A percentile compares a stretch with the other conserved stretches of the same genome.
Evolutionary conservation across 768 basidiomycete genomes (phyloP).

Genomic region (Leccinum ochraceum): DNA sequence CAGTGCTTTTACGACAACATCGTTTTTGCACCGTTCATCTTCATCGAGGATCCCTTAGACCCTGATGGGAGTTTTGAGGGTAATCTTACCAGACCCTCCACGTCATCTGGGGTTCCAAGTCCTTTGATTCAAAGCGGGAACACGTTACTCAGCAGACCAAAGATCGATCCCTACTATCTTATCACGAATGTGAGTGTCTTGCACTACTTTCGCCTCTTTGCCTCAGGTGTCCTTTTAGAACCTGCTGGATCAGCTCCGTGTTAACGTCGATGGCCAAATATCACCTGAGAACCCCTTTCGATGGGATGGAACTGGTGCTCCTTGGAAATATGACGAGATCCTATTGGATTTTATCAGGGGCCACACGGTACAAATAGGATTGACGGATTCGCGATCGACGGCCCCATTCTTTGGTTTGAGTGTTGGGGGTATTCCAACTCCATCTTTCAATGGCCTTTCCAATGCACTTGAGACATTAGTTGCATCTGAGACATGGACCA

Average conservation of each 20-base stretch:
- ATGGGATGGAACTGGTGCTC: slow-evolving; percentile 63
- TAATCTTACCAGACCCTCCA: slow-evolving; percentile 40
- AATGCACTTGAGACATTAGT: slow-evolving; percentile 27
- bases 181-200: slow-evolving; percentile 68
- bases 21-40: slow-evolving; percentile 93
- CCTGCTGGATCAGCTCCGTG: slow-evolving; percentile 65
- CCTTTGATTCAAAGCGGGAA: slow-evolving; percentile 35
- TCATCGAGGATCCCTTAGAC: slow-evolving; percentile 88
- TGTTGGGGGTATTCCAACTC: slow-evolving; percentile 37
- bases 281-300: slow-evolving; percentile 65
- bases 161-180: slow-evolving; percentile 90
- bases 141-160: slow-evolving; percentile 55
- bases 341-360: slow-evolving; percentile 65
- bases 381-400: slow-evolving; percentile 41
- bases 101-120: slow-evolving; percentile 32
- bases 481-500: slow-evolving; percentile 38
- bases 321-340: slow-evolving; percentile 68
- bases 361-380: slow-evolving; percentile 54
- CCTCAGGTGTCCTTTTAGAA: slow-evolving; percentile 43
- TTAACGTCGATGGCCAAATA: slow-evolving; percentile 60
- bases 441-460: slow-evolving; percentile 32
- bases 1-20: slow-evolving; percentile 98
- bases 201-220: background rate
- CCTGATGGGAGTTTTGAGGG: slow-evolving; percentile 52
- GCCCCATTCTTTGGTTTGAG: slow-evolving; percentile 44